phyloP scores from a whole-genome alignment of 192 early-diverging fungal species.

The Podochytrium sp. region DNA sequence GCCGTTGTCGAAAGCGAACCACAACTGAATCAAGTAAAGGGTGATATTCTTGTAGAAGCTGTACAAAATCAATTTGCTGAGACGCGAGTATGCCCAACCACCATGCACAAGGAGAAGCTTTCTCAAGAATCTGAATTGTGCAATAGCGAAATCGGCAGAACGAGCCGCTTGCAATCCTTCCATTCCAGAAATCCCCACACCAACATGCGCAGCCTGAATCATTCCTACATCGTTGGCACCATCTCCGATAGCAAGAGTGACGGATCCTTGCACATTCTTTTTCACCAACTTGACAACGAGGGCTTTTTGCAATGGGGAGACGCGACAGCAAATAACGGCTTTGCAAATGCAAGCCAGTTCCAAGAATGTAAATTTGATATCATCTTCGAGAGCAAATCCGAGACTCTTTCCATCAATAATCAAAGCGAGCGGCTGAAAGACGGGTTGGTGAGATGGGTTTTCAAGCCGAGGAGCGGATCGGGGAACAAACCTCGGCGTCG shows the following conservation, averaged over 20 bases:
- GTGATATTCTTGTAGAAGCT: slow-evolving; percentile 99
- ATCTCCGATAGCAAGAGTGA: slow-evolving; percentile 96
- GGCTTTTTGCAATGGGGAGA: slow-evolving; percentile 97
- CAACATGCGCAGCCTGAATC: slow-evolving; percentile 99
- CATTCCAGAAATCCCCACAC: slow-evolving; percentile 93
- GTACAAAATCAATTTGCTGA: slow-evolving; percentile 95
- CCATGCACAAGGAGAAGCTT: slow-evolving; percentile 97
- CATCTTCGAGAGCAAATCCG: slow-evolving; percentile 89
- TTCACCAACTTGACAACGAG: slow-evolving; percentile 98
- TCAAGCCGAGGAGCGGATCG: no score
- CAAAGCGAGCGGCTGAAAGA: slow-evolving; percentile 74
- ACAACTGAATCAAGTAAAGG: slow-evolving; percentile 97
- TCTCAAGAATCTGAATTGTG: slow-evolving; percentile 92
- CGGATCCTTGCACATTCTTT: slow-evolving; percentile 77
- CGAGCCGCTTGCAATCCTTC: slow-evolving; percentile 97
- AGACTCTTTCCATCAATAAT: slow-evolving; percentile 95
- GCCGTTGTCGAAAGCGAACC: slow-evolving; percentile 91
- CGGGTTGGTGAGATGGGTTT: background rate
- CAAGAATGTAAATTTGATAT: slow-evolving; percentile 72
- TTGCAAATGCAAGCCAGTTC: slow-evolving; percentile 92
- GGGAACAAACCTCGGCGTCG: slow-evolving; percentile 36
- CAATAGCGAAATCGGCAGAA: slow-evolving; percentile 97
- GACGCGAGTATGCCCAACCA: slow-evolving; percentile 93
- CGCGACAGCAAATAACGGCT: slow-evolving; percentile 97
- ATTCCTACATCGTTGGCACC: slow-evolving; percentile 99